A percentile compares a stretch with the other conserved stretches of the same genome.
These are phyloP conservation scores for Globisporangium nodosum DNA, from an alignment of 352 stramenopile genomes.

Conservation along the genomic window DNA sequence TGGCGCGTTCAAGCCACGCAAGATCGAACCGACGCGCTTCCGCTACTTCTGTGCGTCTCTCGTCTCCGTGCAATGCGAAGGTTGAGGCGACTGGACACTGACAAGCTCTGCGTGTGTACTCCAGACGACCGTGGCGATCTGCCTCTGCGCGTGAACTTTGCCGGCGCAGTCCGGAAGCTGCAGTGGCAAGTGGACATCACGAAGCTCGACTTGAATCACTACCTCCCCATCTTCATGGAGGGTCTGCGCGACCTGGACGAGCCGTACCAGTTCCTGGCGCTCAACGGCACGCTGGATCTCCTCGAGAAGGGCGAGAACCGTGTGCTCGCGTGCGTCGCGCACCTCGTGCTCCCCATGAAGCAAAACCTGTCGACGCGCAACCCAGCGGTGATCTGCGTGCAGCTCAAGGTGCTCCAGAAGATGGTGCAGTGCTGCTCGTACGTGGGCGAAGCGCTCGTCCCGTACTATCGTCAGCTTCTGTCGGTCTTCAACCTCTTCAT, in stretches of 20 bases:
- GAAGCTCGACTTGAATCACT: constrained; percentile 80
- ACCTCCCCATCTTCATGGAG: constrained; percentile 92
- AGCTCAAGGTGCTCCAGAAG: constrained; percentile 75
- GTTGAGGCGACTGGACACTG: not conserved
- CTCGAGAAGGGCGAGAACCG: constrained; percentile 66
- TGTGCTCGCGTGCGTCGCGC: constrained; percentile 48
- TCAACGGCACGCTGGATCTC: constrained; percentile 78
- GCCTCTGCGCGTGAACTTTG: constrained; percentile 69
- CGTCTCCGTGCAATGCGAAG: not conserved
- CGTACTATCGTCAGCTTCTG: constrained; percentile 91
- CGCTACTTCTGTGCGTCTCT: constrained; percentile 74
- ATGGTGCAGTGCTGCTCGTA: constrained; percentile 64
- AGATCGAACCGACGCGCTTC: constrained; percentile 71
- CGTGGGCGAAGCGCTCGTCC: constrained; percentile 86
- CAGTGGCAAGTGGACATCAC: constrained; percentile 63
- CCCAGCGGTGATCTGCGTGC: constrained; percentile 62
- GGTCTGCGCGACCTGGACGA: constrained; percentile 84
- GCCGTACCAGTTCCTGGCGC: constrained; percentile 79
- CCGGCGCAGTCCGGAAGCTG: constrained; percentile 64
- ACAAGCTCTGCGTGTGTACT: constrained; percentile 1
- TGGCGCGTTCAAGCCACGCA: constrained; percentile 53
- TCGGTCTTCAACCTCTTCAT: constrained; percentile 92
- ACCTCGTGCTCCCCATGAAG: constrained; percentile 70
- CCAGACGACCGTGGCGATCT: constrained; percentile 69
- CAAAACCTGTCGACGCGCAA: constrained; percentile 83